Percentiles rank a stretch among this genome's conserved stretches.
phyloP scores from a whole-genome alignment of 208 protist genomes.

The Trypanosoma melophagium region DNA sequence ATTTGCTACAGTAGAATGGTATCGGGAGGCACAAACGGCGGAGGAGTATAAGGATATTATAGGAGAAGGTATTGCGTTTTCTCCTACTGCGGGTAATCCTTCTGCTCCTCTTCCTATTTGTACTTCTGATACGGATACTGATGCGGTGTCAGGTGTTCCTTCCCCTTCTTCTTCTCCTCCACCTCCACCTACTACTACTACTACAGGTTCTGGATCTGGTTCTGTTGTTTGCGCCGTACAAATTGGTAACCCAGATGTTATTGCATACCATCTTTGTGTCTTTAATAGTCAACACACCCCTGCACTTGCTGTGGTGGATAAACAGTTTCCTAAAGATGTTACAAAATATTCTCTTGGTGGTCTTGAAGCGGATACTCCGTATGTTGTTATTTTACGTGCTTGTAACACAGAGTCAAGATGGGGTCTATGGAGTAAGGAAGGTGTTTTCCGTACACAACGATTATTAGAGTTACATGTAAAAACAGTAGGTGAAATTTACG shows the following conservation, averaged over 20 bases:
- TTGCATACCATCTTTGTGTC: constrained; percentile 83
- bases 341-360: constrained; percentile 50
- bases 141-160: too few relatives aligned
- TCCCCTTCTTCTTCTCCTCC: too few relatives aligned
- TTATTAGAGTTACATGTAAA: constrained; percentile 49
- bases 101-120: not conserved
- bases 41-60: constrained; percentile 62
- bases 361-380: constrained; percentile 66
- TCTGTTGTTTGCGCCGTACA: constrained; percentile 22
- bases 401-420: constrained; percentile 72
- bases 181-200: too few relatives aligned
- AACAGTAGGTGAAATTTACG: constrained; percentile 79
- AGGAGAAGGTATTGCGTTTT: constrained; percentile 6
- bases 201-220: too few relatives aligned
- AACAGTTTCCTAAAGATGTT: constrained; percentile 80
- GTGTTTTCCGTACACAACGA: constrained; percentile 60
- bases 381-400: constrained; percentile 80
- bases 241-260: constrained; percentile 64
- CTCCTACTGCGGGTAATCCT: not conserved
- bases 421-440: constrained; percentile 88
- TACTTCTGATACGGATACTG: not conserved
- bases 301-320: constrained; percentile 78
- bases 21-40: constrained; percentile 52
- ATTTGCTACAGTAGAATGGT: constrained; percentile 80
- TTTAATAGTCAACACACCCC: constrained; percentile 73